phyloP scores from a whole-genome alignment of 192 early-diverging fungal genomes.

The Gaertneriomyces semiglobifer region DNA sequence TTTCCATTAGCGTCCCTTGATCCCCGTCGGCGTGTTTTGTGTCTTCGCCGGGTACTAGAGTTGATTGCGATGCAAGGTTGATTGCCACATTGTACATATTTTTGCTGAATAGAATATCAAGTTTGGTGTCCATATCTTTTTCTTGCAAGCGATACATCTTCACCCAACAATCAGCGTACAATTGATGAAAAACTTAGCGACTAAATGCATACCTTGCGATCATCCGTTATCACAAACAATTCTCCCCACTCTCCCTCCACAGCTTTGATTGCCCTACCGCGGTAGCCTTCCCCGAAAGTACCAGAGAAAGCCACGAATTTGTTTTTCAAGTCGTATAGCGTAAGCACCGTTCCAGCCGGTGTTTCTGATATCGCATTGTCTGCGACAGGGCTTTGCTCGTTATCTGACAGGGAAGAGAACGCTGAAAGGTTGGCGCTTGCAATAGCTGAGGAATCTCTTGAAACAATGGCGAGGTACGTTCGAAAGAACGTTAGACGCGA shows the following conservation, averaged over 20 bases:
- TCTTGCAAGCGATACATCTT: slow-evolving; percentile 80
- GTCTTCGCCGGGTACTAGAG: background rate
- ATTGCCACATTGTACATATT: slow-evolving; percentile 89
- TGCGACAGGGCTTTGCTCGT: slow-evolving; percentile 10
- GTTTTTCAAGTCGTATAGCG: slow-evolving; percentile 87
- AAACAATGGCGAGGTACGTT: slow-evolving; percentile 70
- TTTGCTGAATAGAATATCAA: slow-evolving; percentile 84
- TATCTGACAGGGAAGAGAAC: background rate
- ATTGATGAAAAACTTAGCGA: slow-evolving; percentile 9
- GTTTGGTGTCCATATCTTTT: slow-evolving; percentile 79
- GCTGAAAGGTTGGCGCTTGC: background rate
- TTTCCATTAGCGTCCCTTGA: slow-evolving; percentile 79
- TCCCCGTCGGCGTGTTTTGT: slow-evolving; percentile 53
- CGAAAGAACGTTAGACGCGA: slow-evolving; percentile 67
- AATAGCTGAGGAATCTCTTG: slow-evolving; percentile 30
- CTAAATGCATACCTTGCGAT: slow-evolving; percentile 56
- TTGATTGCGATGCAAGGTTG: slow-evolving; percentile 56
- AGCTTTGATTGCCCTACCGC: slow-evolving; percentile 40
- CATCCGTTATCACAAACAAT: slow-evolving; percentile 77
- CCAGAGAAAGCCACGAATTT: slow-evolving; percentile 89
- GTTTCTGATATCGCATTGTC: slow-evolving; percentile 16
- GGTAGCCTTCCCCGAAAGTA: slow-evolving; percentile 50
- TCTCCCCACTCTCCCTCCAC: slow-evolving; percentile 87
- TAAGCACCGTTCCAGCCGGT: slow-evolving; percentile 48
- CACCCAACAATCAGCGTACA: background rate